phyloP scores from a whole-genome alignment of 208 protist species.

The Crithidia bombi region DNA sequence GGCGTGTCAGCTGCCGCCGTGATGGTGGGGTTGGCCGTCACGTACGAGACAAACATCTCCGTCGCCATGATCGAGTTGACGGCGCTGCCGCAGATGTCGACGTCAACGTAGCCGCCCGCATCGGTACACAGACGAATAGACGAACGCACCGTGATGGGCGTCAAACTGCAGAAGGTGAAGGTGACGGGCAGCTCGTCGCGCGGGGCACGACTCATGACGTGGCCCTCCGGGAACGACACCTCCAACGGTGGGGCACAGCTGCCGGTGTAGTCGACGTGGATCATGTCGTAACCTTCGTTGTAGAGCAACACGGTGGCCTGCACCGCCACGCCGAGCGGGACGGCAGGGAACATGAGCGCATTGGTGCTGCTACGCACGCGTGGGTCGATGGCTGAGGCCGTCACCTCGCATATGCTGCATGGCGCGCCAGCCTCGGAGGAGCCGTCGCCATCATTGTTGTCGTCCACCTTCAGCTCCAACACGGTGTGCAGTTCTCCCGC shows the following conservation, averaged over 20 bases:
- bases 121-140: conserved; percentile 88
- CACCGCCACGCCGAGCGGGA: conserved; percentile 82
- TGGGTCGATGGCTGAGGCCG: conserved; percentile 75
- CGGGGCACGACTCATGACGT: conserved; percentile 30
- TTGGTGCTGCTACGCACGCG: conserved; percentile 74
- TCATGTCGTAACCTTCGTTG: conserved; percentile 94
- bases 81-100: conserved; percentile 80
- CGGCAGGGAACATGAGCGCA: conserved; percentile 85
- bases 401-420: conserved; percentile 65
- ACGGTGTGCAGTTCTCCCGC: conserved; percentile 36
- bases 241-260: conserved; percentile 61
- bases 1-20: conserved; percentile 29
- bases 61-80: conserved; percentile 92
- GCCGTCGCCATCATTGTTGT: conserved; percentile 12
- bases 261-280: conserved; percentile 85
- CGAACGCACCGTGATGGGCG: conserved; percentile 39
- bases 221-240: conserved; percentile 82
- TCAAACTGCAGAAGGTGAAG: conserved; percentile 60
- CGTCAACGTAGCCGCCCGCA: conserved; percentile 66
- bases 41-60: conserved; percentile 51
- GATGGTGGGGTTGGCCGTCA: conserved; percentile 30
- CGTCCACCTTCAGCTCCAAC: conserved; percentile 68
- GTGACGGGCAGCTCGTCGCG: conserved; percentile 68
- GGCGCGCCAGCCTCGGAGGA: conserved; percentile 7
- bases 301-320: conserved; percentile 74